These are phyloP conservation scores for Poterioochromonas sp. DNA, from an alignment of 352 stramenopile genomes.

Conservation along the genomic window DNA sequence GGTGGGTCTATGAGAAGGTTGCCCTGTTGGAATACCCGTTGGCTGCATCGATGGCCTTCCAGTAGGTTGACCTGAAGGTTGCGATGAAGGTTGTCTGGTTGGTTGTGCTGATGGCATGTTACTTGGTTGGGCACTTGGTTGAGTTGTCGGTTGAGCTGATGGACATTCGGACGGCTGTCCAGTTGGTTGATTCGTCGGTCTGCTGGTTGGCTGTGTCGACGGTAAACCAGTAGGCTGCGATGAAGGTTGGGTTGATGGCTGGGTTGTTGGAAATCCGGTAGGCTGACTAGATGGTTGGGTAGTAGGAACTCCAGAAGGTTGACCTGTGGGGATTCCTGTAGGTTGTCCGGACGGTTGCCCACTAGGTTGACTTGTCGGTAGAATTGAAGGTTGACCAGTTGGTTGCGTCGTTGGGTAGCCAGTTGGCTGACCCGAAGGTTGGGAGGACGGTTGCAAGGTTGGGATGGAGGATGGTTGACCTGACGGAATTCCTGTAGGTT, in stretches of 20 bases:
- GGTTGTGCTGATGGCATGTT: neutral
- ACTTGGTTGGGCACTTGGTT: neutral
- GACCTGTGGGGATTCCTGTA: neutral
- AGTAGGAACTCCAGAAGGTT: neutral
- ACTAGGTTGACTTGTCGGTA: neutral
- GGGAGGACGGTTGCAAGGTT: neutral
- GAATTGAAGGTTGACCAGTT: neutral
- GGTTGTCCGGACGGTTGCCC: neutral
- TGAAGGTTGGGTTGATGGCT: neutral
- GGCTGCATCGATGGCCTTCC: neutral
- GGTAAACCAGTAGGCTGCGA: neutral
- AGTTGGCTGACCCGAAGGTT: neutral
- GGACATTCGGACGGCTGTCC: neutral
- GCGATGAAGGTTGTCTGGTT: neutral
- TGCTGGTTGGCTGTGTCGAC: neutral
- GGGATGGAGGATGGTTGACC: neutral
- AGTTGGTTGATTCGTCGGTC: neutral
- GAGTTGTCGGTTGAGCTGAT: neutral
- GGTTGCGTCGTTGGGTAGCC: neutral
- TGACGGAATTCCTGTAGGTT: neutral
- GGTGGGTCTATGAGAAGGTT: neutral
- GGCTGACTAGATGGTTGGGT: neutral
- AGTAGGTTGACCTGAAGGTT: constrained; percentile 3
- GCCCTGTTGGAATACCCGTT: neutral
- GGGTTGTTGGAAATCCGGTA: neutral